Evolutionary conservation across 768 basidiomycete genomes (phyloP), one percentile per base, ranked within the genome.

Genomic region (Lentinula lateritia): DNA sequence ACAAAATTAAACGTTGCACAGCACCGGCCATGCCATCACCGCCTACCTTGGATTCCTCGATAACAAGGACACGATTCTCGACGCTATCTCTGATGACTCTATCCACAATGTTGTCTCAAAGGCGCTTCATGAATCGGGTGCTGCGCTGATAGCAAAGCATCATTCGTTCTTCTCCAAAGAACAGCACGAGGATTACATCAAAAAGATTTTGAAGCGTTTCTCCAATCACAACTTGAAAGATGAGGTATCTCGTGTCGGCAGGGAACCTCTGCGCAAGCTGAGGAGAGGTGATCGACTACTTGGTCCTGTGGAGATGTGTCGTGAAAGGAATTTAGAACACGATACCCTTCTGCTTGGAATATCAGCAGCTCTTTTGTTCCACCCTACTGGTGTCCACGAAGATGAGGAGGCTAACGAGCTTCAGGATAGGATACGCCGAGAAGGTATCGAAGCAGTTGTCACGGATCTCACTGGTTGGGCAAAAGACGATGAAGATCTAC

Each of bases 211-310:
- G 36, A 50, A 50, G 9, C 73, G 76, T 20, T 76, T 76, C 65
- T 62, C 61, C 35, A 77, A 78, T 60, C 69, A 71, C 34, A 68
- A 70, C 60, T 62, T 78, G 46, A 68, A 70, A 59, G 76, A 78
- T 64, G 69, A 74, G 8, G 71, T 77, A 23, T 64, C 62, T 42
- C 71, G 76, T 34, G 76, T 78, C 8, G 74, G 73, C 1, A 69
- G 75, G 15, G 69, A 76, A 62, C 76, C 76, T n/a, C 63, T 76
- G 55, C 71, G 76, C 35, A 78, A 78, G 68, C 70, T 78, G 2
- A 70, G 66, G 13, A 63, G 61, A 35, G 67, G 68, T 5, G 76
- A 78, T 57, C 68, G 76, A 6, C 67, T 78, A 15, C 66, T 78
- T 0, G 76, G 76, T 8, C 75, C 76, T 6, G 67, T 69, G 39